These are phyloP conservation scores for Zalaria obscura DNA, from an alignment of 2,329 filamentous ascomycete species.

Conservation along the genomic window DNA sequence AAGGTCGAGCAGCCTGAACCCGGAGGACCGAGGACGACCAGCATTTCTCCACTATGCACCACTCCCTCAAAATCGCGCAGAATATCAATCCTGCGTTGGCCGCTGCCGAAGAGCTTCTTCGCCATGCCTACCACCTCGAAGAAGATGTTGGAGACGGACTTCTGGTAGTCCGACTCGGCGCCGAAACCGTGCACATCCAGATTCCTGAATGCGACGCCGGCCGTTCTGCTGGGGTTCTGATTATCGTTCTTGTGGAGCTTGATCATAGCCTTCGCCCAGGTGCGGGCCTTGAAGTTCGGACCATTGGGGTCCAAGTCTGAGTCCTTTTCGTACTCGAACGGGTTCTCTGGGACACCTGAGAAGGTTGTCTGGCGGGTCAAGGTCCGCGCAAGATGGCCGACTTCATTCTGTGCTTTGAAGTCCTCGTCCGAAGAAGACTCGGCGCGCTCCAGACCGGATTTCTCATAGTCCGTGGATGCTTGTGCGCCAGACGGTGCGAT, in stretches of 20 bases:
- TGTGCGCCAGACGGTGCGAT: slow-evolving; percentile 2
- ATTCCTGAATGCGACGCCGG: slow-evolving; percentile 31
- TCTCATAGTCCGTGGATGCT: neutral
- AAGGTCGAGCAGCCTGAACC: slow-evolving; percentile 64
- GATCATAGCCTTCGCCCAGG: slow-evolving; percentile 36
- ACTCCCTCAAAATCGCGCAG: slow-evolving; percentile 53
- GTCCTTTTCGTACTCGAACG: slow-evolving; percentile 21
- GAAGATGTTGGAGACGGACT: slow-evolving; percentile 33
- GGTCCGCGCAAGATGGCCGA: slow-evolving; percentile 1
- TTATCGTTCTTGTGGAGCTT: slow-evolving; percentile 29
- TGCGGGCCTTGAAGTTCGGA: slow-evolving; percentile 31
- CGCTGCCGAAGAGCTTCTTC: slow-evolving; percentile 18
- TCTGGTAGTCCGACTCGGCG: slow-evolving; percentile 35
- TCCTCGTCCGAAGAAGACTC: slow-evolving; percentile 2
- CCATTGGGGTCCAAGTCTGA: slow-evolving; percentile 32
- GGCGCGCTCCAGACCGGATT: slow-evolving; percentile 1
- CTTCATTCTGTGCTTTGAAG: slow-evolving; percentile 3
- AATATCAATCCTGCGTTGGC: slow-evolving; percentile 38
- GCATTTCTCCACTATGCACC: slow-evolving; percentile 58
- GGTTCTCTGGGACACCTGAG: slow-evolving; percentile 12
- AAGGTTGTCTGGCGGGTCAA: slow-evolving; percentile 3
- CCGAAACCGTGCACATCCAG: slow-evolving; percentile 36
- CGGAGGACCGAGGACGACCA: slow-evolving; percentile 60
- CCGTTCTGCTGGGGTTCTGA: slow-evolving; percentile 26
- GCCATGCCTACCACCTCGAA: slow-evolving; percentile 24